Percentiles rank a stretch among this genome's conserved stretches.
Evolutionary conservation across 2,329 filamentous ascomycete species (phyloP).

Genomic region (Knufia petricola): DNA sequence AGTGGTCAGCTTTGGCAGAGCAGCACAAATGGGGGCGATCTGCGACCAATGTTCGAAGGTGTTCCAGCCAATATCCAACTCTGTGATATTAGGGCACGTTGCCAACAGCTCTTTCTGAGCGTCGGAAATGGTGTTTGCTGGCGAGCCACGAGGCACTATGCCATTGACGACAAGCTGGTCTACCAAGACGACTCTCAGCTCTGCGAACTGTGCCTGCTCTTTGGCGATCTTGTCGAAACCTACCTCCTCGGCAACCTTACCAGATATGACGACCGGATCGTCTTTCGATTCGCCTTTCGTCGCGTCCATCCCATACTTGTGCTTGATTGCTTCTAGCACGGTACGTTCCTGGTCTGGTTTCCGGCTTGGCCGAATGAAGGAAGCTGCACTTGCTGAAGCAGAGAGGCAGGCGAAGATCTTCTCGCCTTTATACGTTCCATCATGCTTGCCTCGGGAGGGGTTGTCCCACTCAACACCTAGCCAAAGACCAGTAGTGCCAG

Average conservation of each 20-base stretch:
- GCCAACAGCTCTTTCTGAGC: conserved; percentile 42
- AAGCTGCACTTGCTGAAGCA: conserved; percentile 55
- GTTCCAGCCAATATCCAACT: conserved; percentile 80
- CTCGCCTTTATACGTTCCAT: conserved; percentile 68
- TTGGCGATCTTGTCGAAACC: conserved; percentile 87
- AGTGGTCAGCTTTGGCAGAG: conserved; percentile 55
- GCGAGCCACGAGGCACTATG: conserved; percentile 18
- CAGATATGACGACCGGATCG: conserved; percentile 59
- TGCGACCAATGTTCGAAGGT: conserved; percentile 60
- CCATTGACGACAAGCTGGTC: conserved; percentile 59
- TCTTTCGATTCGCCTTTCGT: background rate
- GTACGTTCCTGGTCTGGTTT: conserved; percentile 57
- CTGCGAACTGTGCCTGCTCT: conserved; percentile 65
- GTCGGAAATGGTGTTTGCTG: conserved; percentile 24
- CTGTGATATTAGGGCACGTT: conserved; percentile 50
- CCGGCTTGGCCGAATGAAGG: conserved; percentile 74
- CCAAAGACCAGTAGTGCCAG: conserved; percentile 70
- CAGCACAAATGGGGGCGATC: conserved; percentile 60
- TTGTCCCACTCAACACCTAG: conserved; percentile 98
- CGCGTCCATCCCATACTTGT: conserved; percentile 61
- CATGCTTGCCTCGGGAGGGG: conserved; percentile 73
- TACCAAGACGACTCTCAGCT: conserved; percentile 71
- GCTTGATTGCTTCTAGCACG: conserved; percentile 68
- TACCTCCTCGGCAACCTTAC: conserved; percentile 83
- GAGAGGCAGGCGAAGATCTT: conserved; percentile 65